phyloP scores from a whole-genome alignment of 2,329 filamentous ascomycete genomes.

The Exophiala sideris region DNA sequence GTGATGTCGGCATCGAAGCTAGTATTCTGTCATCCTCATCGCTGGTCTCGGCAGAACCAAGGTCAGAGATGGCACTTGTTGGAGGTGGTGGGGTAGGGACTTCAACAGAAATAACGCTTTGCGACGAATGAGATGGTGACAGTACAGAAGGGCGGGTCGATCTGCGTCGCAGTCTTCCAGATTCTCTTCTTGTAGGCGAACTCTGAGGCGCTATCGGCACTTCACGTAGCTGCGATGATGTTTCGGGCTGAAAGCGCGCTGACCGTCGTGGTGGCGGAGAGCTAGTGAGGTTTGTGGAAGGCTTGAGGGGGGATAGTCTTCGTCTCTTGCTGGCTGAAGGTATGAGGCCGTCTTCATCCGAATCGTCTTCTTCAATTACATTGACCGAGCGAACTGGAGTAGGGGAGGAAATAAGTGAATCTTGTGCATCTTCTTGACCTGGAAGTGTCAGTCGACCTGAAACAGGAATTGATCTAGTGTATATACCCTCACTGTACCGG shows the following conservation, averaged over 20 bases:
- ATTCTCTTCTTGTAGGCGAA: constrained; percentile 6
- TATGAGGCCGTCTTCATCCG: constrained; percentile 25
- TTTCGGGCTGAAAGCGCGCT: constrained; percentile 5
- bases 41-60: constrained; percentile 32
- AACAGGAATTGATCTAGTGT: neutral
- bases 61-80: constrained; percentile 7
- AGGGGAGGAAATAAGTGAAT: constrained; percentile 9
- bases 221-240: constrained; percentile 1
- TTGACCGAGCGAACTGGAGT: neutral
- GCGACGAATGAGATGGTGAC: neutral
- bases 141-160: neutral
- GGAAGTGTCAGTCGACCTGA: neutral
- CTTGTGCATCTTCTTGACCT: neutral
- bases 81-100: neutral
- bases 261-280: constrained; percentile 7
- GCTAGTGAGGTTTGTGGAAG: neutral
- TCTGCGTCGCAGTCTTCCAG: constrained; percentile 9
- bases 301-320: neutral
- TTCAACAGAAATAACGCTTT: neutral
- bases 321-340: constrained; percentile 21
- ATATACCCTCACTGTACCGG: neutral
- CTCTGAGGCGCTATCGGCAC: neutral
- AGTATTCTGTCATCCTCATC: constrained; percentile 31
- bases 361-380: constrained; percentile 1
- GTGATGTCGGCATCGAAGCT: constrained; percentile 14